Conservation (phyloP, 1,139 yeast species). For the Suhomyces yuchorum region DNA sequence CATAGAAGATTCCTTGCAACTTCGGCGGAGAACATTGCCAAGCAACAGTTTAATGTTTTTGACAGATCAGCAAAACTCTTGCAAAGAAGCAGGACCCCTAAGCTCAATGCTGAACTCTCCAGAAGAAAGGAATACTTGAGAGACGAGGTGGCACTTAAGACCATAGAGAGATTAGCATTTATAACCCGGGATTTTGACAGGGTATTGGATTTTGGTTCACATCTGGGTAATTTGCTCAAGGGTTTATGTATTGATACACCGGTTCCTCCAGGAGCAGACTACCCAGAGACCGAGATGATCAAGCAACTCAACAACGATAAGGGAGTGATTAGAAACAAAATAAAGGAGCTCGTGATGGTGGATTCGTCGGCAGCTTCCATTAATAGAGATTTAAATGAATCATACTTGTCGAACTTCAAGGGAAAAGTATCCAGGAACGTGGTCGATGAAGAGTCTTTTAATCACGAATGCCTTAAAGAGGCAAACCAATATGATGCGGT, state of each 20-base stretch:
- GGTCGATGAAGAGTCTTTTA: slow-evolving; percentile 68
- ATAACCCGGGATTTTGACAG: slow-evolving; percentile 63
- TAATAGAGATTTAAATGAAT: slow-evolving; percentile 45
- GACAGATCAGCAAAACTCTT: slow-evolving; percentile 60
- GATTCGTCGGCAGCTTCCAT: slow-evolving; percentile 63
- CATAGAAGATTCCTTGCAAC: slow-evolving; percentile 27
- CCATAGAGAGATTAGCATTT: slow-evolving; percentile 75
- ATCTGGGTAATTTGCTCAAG: slow-evolving; percentile 61
- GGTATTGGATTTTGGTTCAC: slow-evolving; percentile 72
- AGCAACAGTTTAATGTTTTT: slow-evolving; percentile 57
- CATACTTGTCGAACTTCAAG: slow-evolving; percentile 39
- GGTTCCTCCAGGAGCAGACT: slow-evolving; percentile 30
- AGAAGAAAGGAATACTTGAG: slow-evolving; percentile 72
- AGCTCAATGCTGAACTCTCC: slow-evolving; percentile 45
- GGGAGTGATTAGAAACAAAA: slow-evolving; percentile 49
- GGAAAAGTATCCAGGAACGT: slow-evolving; percentile 51
- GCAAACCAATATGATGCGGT: slow-evolving; percentile 68
- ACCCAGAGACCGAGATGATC: slow-evolving; percentile 31
- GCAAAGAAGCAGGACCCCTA: slow-evolving; percentile 60
- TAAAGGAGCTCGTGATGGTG: slow-evolving; percentile 63
- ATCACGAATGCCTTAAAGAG: slow-evolving; percentile 38
- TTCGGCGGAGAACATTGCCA: slow-evolving; percentile 22
- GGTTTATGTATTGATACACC: slow-evolving; percentile 37
- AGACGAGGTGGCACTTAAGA: slow-evolving; percentile 71
- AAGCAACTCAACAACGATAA: slow-evolving; percentile 56